Conservation (phyloP, 306 rosid genomes). For the Neltuma alba region DNA sequence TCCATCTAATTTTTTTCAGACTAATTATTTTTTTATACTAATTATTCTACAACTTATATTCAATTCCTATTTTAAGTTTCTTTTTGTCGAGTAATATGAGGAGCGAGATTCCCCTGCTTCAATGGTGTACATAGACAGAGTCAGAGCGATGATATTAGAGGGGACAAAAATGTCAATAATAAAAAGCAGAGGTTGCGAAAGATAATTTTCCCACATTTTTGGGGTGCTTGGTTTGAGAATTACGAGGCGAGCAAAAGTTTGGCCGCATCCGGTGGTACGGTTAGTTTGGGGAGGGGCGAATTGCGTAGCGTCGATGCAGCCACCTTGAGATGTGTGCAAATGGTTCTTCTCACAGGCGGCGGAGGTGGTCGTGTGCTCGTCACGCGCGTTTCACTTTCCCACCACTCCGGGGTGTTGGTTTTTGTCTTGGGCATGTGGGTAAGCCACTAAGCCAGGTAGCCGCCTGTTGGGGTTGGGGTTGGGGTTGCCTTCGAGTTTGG, state of each 20-base stretch:
- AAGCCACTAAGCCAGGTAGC: too few species aligned
- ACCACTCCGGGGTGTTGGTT: constrained; percentile 12
- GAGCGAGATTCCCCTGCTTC: neutral
- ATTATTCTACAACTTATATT: neutral
- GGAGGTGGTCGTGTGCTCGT: neutral
- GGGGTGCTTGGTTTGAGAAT: constrained; percentile 44
- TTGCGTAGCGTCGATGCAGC: neutral
- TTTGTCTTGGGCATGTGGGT: too few species aligned
- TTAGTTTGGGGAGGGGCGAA: neutral
- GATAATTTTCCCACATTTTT: constrained; percentile 39
- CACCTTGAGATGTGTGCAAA: neutral
- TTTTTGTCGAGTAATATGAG: neutral
- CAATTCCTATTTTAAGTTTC: neutral
- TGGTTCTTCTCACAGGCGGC: neutral
- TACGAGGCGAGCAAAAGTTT: constrained; percentile 28
- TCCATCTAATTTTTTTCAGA: neutral
- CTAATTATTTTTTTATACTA: neutral
- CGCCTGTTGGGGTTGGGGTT: neutral
- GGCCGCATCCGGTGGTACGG: constrained; percentile 26
- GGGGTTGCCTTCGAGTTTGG: constrained; percentile 29
- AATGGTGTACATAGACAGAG: neutral
- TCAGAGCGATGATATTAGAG: neutral
- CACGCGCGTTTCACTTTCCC: neutral
- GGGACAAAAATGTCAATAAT: neutral
- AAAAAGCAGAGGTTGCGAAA: constrained; percentile 12